Evolutionary conservation across 2,329 filamentous ascomycete genomes (phyloP).

Genomic region (Colletotrichum endophyticum): DNA sequence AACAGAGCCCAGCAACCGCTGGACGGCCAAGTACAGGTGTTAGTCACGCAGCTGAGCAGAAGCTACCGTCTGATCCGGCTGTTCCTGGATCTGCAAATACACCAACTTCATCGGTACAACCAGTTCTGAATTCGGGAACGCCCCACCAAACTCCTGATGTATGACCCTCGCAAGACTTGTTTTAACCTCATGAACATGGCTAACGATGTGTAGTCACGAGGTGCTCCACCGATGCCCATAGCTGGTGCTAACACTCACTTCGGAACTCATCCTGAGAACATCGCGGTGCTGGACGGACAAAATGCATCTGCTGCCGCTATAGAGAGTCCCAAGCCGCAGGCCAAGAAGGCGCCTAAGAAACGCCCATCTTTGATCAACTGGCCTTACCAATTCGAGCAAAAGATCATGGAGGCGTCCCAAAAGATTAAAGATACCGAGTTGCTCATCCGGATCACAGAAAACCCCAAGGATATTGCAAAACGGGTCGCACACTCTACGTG

Average conservation of each 20-base stretch:
- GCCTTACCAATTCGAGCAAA: slow-evolving; percentile 27
- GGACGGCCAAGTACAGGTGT: neutral
- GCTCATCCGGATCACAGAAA: neutral
- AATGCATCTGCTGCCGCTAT: neutral
- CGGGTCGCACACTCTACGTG: slow-evolving; percentile 30
- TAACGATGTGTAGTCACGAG: neutral
- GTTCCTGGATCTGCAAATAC: neutral
- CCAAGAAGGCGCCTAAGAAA: neutral
- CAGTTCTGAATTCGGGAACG: neutral
- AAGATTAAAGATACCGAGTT: slow-evolving; percentile 1
- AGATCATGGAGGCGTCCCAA: slow-evolving; percentile 4
- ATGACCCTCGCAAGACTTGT: neutral
- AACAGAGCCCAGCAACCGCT: neutral
- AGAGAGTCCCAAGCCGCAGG: neutral
- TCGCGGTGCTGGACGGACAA: neutral
- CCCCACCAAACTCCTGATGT: neutral
- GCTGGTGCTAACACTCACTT: slow-evolving; percentile 42
- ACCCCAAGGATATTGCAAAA: neutral
- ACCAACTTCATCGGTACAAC: neutral
- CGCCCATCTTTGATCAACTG: neutral
- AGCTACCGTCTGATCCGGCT: neutral
- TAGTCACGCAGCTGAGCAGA: neutral
- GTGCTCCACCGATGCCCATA: slow-evolving; percentile 33
- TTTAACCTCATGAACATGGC: neutral
- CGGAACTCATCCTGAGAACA: slow-evolving; percentile 21